phyloP scores from a whole-genome alignment of 306 rosid species.

The Cucurbita argyrosperma region DNA sequence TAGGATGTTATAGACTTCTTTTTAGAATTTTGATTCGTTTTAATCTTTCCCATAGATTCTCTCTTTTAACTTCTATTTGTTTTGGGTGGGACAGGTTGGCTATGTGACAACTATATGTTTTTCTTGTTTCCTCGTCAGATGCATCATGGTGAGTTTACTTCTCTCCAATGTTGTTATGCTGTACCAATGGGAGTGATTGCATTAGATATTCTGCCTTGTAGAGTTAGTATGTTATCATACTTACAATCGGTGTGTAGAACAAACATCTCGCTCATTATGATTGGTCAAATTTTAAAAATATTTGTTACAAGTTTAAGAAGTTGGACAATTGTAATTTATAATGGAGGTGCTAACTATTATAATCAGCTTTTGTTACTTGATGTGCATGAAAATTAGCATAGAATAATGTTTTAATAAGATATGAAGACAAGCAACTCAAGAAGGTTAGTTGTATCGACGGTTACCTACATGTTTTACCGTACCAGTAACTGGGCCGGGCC shows the following conservation, averaged over 20 bases:
- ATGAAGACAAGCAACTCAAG: background rate
- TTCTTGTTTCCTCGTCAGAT: slow-evolving; percentile 85
- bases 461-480: background rate
- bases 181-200: background rate
- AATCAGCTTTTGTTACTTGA: background rate
- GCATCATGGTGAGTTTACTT: slow-evolving; percentile 66
- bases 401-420: background rate
- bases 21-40: background rate
- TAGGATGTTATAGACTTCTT: background rate
- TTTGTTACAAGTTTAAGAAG: background rate
- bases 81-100: slow-evolving; percentile 63
- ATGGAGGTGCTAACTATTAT: background rate
- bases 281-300: background rate
- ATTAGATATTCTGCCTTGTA: background rate
- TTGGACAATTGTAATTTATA: background rate
- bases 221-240: background rate
- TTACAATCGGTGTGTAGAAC: background rate
- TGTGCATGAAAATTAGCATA: background rate
- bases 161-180: background rate
- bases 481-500: background rate
- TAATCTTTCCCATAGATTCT: background rate
- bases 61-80: slow-evolving; percentile 5
- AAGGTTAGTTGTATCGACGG: background rate
- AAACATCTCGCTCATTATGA: no score
- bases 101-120: slow-evolving; percentile 95